These are phyloP conservation scores for Craterostigma plantagineum DNA, from an alignment of 257 asterid genomes.

Conservation along the genomic window DNA sequence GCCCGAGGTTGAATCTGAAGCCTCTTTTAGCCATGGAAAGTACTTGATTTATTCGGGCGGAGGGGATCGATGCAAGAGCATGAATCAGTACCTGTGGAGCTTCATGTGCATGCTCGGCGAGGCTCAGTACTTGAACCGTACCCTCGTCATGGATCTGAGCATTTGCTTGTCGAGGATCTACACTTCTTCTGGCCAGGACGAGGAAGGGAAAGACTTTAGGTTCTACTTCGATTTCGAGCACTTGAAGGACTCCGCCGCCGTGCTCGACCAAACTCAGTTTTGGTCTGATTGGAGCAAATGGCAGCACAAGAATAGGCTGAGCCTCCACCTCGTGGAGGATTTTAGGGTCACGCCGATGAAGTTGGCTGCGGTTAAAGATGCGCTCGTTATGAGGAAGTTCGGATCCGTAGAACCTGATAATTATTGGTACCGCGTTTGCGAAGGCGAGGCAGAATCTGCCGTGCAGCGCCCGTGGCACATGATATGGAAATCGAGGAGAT, in stretches of 20 bases:
- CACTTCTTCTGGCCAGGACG: constrained; percentile 73
- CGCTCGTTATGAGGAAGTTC: constrained; percentile 47
- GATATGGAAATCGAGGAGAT: constrained; percentile 44
- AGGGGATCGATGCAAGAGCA: constrained; percentile 95
- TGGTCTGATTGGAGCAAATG: constrained; percentile 47
- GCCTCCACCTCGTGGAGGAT: constrained; percentile 37
- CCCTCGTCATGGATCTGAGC: constrained; percentile 63
- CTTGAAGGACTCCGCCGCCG: constrained; percentile 59
- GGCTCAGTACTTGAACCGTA: constrained; percentile 79
- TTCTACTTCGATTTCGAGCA: constrained; percentile 90
- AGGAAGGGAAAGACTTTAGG: constrained; percentile 81
- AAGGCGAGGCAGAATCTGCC: constrained; percentile 38
- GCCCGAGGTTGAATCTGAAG: constrained; percentile 60
- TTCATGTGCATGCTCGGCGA: constrained; percentile 90
- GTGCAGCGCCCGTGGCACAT: constrained; percentile 41
- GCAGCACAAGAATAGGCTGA: constrained; percentile 25
- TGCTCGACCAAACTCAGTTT: constrained; percentile 46
- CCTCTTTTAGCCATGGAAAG: constrained; percentile 48
- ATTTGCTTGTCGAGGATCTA: constrained; percentile 67
- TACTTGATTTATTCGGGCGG: constrained; percentile 67
- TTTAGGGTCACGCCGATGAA: constrained; percentile 31
- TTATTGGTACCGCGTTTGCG: constrained; percentile 55
- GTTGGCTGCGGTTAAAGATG: constrained; percentile 21
- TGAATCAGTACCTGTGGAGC: constrained; percentile 87
- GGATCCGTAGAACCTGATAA: constrained; percentile 54